phyloP scores from a whole-genome alignment of 306 rosid species.

The Begonia loranthoides region DNA sequence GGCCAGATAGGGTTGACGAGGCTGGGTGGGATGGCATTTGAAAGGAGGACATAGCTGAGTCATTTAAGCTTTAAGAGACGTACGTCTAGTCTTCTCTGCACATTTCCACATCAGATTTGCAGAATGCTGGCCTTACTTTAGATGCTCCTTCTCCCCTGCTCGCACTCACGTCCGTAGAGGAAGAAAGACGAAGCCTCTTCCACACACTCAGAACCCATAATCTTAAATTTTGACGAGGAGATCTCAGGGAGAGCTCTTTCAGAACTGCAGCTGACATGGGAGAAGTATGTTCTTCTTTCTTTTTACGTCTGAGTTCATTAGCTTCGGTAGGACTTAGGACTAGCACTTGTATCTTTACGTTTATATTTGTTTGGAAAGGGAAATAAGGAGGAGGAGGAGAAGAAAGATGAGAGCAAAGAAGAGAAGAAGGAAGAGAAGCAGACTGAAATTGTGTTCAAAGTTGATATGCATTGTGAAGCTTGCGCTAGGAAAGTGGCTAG shows the following conservation, averaged over 20 bases:
- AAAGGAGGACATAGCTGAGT: conserved; percentile 18
- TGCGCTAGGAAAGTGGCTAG: not conserved
- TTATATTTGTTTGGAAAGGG: no score
- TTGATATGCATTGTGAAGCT: not conserved
- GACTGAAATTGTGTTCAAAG: conserved; percentile 2
- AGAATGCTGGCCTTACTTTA: conserved; percentile 33
- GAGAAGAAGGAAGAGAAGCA: not conserved
- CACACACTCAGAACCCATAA: no score
- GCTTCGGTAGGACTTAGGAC: no score
- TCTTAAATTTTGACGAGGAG: no score
- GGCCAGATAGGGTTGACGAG: no score
- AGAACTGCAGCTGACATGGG: conserved; percentile 30
- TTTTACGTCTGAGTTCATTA: conserved; percentile 20
- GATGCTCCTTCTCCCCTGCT: conserved; percentile 9
- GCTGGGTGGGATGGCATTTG: no score
- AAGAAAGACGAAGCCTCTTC: not conserved
- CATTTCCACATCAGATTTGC: conserved; percentile 44
- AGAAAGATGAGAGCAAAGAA: not conserved
- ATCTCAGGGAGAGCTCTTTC: no score
- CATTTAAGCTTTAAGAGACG: conserved; percentile 9
- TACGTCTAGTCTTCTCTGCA: conserved; percentile 23
- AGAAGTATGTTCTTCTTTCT: conserved; percentile 38
- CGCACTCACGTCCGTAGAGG: conserved; percentile 3
- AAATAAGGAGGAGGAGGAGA: conserved; percentile 13
- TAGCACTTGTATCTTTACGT: no score